Evolutionary conservation across 225 moss, liverwort and hornwort species (phyloP).

Genomic region (Marchantia paleacea): DNA sequence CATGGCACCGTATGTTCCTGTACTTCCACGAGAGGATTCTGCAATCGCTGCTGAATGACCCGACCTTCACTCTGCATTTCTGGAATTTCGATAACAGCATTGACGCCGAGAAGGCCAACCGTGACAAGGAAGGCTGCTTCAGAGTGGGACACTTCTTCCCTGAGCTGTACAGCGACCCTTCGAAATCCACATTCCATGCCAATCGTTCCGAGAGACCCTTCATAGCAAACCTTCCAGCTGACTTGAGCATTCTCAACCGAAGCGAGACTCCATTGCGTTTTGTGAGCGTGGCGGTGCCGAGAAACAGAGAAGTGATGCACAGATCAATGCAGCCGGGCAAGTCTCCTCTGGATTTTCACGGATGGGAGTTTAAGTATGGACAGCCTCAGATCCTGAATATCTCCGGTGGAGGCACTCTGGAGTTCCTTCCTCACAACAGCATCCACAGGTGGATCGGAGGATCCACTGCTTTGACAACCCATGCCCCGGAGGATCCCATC

Average conservation of each 20-base stretch:
- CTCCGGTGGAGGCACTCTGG: neutral
- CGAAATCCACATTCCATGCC: constrained; percentile 1
- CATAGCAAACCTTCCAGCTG: neutral
- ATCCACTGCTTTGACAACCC: no score
- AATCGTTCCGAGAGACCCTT: neutral
- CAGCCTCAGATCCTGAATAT: neutral
- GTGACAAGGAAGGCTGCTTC: neutral
- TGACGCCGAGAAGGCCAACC: constrained; percentile 10
- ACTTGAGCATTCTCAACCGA: neutral
- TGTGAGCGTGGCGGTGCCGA: neutral
- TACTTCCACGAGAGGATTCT: constrained; percentile 57
- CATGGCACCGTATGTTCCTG: constrained; percentile 45
- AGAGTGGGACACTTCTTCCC: neutral
- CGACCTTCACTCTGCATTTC: constrained; percentile 43
- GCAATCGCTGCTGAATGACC: constrained; percentile 43
- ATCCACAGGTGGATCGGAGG: neutral
- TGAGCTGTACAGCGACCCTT: neutral
- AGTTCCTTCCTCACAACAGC: neutral
- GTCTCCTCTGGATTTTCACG: neutral
- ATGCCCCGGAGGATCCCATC: constrained; percentile 19
- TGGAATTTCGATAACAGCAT: constrained; percentile 57
- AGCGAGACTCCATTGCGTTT: neutral
- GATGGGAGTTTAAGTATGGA: neutral
- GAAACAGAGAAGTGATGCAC: neutral
- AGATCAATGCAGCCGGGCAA: neutral